Percentiles rank a stretch among this genome's conserved stretches.
Conservation (phyloP, 1,139 yeast genomes). For the Pichia sp. region DNA sequence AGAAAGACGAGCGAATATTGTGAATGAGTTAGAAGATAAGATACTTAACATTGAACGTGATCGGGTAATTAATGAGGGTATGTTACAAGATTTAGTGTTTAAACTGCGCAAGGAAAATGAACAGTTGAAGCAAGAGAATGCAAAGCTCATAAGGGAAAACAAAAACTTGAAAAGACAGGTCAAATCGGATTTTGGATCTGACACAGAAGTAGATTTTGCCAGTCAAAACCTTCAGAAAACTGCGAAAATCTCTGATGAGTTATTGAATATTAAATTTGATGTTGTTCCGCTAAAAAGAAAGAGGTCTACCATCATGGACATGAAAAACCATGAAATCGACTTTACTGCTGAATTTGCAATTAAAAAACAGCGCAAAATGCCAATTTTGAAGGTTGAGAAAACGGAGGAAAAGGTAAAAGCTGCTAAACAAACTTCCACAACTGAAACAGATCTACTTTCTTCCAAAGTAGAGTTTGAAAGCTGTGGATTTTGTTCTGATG, state of each 20-base stretch:
- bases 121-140: constrained; percentile 16
- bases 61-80: constrained; percentile 51
- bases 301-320: not conserved
- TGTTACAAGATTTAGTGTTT: constrained; percentile 38
- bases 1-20: constrained; percentile 64
- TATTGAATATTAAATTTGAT: too few relatives aligned
- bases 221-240: too few relatives aligned
- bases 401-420: too few relatives aligned
- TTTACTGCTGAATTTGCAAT: constrained; percentile 41
- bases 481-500: constrained; percentile 92
- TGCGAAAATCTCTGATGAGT: too few relatives aligned
- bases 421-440: not conserved
- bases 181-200: too few relatives aligned
- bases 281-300: constrained; percentile 34
- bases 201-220: too few relatives aligned
- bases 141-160: not conserved
- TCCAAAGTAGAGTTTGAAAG: constrained; percentile 46
- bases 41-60: constrained; percentile 60
- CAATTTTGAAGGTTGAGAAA: constrained; percentile 8
- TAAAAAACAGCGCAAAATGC: constrained; percentile 16
- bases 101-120: constrained; percentile 24
- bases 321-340: constrained; percentile 34
- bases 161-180: not conserved
- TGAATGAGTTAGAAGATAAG: constrained; percentile 44
- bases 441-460: constrained; percentile 1